phyloP scores from a whole-genome alignment of 2,329 filamentous ascomycete genomes.

The Ophiostoma pallidulum region DNA sequence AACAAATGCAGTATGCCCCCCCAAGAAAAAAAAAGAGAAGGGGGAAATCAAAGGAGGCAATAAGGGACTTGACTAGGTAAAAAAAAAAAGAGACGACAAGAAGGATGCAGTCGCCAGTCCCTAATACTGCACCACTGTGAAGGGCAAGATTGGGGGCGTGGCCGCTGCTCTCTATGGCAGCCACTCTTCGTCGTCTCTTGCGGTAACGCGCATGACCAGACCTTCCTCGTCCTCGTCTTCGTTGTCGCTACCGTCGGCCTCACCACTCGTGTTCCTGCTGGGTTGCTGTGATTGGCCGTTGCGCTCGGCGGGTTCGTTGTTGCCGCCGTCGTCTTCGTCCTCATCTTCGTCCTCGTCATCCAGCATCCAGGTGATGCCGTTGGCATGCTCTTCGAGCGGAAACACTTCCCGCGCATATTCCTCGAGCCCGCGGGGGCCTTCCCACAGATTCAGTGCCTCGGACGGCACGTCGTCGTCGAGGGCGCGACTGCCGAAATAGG shows the following conservation, averaged over 20 bases:
- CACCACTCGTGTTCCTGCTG: background rate
- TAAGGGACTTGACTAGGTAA: too few species aligned
- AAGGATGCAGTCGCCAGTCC: too few species aligned
- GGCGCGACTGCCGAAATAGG: conserved; percentile 50
- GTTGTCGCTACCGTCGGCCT: conserved; percentile 25
- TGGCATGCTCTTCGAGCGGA: conserved; percentile 86
- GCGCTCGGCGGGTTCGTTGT: conserved; percentile 21
- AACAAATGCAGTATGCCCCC: too few species aligned
- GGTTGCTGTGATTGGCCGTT: background rate
- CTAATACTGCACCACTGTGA: too few species aligned
- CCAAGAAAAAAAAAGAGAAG: too few species aligned
- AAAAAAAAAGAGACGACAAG: too few species aligned
- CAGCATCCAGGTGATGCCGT: conserved; percentile 88
- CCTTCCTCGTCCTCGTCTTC: conserved; percentile 37
- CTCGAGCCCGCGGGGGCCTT: conserved; percentile 80
- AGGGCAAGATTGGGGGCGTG: too few species aligned
- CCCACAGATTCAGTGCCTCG: conserved; percentile 76
- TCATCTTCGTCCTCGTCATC: conserved; percentile 37
- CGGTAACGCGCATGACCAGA: conserved; percentile 46
- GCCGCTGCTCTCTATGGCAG: conserved; percentile 34
- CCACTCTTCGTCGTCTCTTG: conserved; percentile 52
- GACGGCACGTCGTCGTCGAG: conserved; percentile 58
- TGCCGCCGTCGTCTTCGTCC: conserved; percentile 28
- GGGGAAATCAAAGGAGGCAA: too few species aligned
- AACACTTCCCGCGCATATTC: conserved; percentile 95